Conservation (phyloP, 2,329 filamentous ascomycete species). For the Pseudocercospora ulei region DNA sequence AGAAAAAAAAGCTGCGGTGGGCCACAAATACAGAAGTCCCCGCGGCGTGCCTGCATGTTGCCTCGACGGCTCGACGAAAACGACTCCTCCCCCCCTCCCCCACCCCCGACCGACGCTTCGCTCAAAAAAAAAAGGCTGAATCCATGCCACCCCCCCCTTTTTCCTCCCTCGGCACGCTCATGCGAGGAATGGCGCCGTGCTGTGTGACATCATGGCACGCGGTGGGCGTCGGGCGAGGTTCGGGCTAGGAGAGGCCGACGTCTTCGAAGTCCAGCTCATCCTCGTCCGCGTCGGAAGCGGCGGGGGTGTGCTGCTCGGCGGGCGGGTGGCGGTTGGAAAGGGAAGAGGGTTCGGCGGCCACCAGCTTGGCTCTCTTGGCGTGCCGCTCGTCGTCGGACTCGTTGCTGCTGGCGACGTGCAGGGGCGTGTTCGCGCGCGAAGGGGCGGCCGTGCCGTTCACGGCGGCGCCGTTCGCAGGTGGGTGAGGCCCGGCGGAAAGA, state of each 20-base stretch:
- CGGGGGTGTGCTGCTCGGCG: slow-evolving; percentile 35
- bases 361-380: slow-evolving; percentile 55
- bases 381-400: slow-evolving; percentile 39
- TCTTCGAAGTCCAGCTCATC: slow-evolving; percentile 44
- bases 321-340: slow-evolving; percentile 29
- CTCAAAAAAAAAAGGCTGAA: too few species aligned
- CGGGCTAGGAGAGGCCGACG: slow-evolving; percentile 25
- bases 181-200: too few species aligned
- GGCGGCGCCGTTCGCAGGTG: slow-evolving; percentile 17
- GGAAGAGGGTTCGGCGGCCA: slow-evolving; percentile 43
- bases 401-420: slow-evolving; percentile 29
- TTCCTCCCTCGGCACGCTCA: too few species aligned
- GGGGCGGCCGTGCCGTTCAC: slow-evolving; percentile 30
- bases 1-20: too few species aligned
- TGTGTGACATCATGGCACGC: too few species aligned
- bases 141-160: too few species aligned
- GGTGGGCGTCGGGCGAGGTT: too few species aligned
- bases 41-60: too few species aligned
- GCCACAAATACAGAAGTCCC: too few species aligned
- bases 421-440: slow-evolving; percentile 23
- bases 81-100: too few species aligned
- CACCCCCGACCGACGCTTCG: too few species aligned
- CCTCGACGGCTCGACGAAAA: too few species aligned
- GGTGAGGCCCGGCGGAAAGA: slow-evolving; percentile 37
- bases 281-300: slow-evolving; percentile 38